phyloP scores from a whole-genome alignment of 495 filamentous ascomycete genomes.

The Cercophora sp. region DNA sequence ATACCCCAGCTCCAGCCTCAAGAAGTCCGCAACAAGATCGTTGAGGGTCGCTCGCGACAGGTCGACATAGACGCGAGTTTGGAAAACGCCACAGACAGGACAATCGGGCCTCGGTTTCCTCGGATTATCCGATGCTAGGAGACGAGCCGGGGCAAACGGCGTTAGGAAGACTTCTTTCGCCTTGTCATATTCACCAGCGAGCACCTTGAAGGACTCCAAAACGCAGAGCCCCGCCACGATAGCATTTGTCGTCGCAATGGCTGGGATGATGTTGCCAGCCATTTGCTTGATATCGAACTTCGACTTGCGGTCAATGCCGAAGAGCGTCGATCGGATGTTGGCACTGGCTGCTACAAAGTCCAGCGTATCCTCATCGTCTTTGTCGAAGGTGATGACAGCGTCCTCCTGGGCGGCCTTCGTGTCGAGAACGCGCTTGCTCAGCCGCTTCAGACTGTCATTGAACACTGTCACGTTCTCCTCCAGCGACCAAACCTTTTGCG shows the following conservation, averaged over 20 bases:
- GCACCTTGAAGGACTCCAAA: slow-evolving; percentile 86
- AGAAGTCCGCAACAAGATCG: slow-evolving; percentile 72
- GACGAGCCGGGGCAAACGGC: slow-evolving; percentile 69
- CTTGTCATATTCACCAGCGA: slow-evolving; percentile 65
- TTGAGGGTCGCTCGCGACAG: slow-evolving; percentile 71
- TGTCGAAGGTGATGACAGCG: slow-evolving; percentile 82
- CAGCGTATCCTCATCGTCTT: slow-evolving; percentile 92
- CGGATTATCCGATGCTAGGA: slow-evolving; percentile 69
- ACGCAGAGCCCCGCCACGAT: slow-evolving; percentile 93
- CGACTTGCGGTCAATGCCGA: slow-evolving; percentile 80
- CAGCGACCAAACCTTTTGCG: slow-evolving; percentile 74
- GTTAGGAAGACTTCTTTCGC: slow-evolving; percentile 73
- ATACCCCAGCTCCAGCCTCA: slow-evolving; percentile 70
- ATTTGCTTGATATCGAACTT: slow-evolving; percentile 99
- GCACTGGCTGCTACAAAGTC: slow-evolving; percentile 91
- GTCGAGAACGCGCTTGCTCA: slow-evolving; percentile 68
- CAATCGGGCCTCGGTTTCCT: slow-evolving; percentile 75
- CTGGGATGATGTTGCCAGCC: slow-evolving; percentile 98
- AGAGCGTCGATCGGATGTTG: slow-evolving; percentile 80
- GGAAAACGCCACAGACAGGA: slow-evolving; percentile 72
- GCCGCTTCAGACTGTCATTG: slow-evolving; percentile 70
- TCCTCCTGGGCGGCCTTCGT: slow-evolving; percentile 48
- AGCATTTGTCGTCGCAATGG: slow-evolving; percentile 96
- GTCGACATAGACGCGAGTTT: slow-evolving; percentile 63
- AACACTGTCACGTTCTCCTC: slow-evolving; percentile 86